These are phyloP conservation scores for Fusarium pininemorale DNA, from an alignment of 2,329 filamentous ascomycete genomes.

Conservation along the genomic window DNA sequence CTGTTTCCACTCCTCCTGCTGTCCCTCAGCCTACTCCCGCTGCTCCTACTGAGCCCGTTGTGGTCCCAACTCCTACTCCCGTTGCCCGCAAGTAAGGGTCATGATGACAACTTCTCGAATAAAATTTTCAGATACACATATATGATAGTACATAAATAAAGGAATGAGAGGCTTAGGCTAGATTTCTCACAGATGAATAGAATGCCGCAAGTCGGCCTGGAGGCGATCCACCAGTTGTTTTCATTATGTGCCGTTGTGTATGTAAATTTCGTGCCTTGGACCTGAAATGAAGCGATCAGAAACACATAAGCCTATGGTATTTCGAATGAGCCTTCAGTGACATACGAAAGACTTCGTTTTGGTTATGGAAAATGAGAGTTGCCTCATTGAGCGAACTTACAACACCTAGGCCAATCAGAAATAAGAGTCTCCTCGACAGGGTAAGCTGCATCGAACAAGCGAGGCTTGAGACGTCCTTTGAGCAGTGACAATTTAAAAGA, in stretches of 20 bases:
- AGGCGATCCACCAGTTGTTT: neutral
- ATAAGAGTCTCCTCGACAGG: neutral
- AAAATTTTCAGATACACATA: constrained; percentile 10
- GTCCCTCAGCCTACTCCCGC: neutral
- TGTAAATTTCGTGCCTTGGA: neutral
- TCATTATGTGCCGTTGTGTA: neutral
- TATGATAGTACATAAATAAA: constrained; percentile 1
- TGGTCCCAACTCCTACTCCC: constrained; percentile 21
- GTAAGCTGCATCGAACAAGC: neutral
- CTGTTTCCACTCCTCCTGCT: neutral
- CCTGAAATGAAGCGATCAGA: neutral
- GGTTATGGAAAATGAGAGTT: neutral
- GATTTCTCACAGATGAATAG: constrained; percentile 11
- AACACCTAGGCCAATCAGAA: constrained; percentile 22
- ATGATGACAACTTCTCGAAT: neutral
- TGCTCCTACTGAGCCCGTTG: neutral
- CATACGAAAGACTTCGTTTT: neutral
- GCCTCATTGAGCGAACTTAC: constrained; percentile 20
- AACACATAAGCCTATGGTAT: neutral
- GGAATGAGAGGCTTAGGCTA: neutral
- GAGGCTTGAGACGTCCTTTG: neutral
- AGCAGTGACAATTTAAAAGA: too few relatives aligned
- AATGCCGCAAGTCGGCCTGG: neutral
- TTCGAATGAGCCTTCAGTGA: neutral
- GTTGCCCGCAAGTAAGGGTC: constrained; percentile 11